Percentiles rank a stretch among this genome's conserved stretches.
Conservation (phyloP, 345 rosid genomes). For the Populus deltoides region DNA sequence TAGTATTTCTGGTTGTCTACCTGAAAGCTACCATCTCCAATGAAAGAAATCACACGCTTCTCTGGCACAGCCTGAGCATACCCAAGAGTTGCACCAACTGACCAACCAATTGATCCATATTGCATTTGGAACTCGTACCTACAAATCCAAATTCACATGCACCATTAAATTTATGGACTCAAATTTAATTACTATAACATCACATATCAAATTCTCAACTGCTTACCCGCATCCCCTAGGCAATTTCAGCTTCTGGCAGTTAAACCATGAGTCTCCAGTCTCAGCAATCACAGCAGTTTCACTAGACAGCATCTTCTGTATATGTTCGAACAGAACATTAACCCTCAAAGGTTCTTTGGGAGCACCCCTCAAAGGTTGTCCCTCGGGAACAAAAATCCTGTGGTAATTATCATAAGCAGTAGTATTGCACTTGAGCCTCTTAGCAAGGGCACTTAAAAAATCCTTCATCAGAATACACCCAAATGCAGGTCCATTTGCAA, state of each 20-base stretch:
- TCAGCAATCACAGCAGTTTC: slow-evolving; percentile 77
- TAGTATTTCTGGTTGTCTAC: slow-evolving; percentile 23
- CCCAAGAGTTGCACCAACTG: slow-evolving; percentile 80
- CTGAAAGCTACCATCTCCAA: slow-evolving; percentile 90
- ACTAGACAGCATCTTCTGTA: slow-evolving; percentile 67
- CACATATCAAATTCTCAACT: background rate
- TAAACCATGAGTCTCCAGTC: slow-evolving; percentile 89
- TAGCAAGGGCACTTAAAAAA: slow-evolving; percentile 54
- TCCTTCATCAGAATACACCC: slow-evolving; percentile 80
- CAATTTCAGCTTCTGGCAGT: slow-evolving; percentile 77
- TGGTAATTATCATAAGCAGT: slow-evolving; percentile 71
- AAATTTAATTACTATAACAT: background rate
- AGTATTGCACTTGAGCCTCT: slow-evolving; percentile 47
- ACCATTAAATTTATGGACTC: background rate
- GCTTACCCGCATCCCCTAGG: slow-evolving; percentile 73
- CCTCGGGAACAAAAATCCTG: slow-evolving; percentile 69
- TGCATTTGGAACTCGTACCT: slow-evolving; percentile 91
- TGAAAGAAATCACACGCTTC: slow-evolving; percentile 75
- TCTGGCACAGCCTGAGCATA: slow-evolving; percentile 73
- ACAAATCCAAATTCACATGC: slow-evolving; percentile 11
- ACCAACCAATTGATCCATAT: slow-evolving; percentile 89
- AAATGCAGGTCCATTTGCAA: slow-evolving; percentile 69
- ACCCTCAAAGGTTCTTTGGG: slow-evolving; percentile 71
- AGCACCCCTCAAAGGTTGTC: slow-evolving; percentile 44
- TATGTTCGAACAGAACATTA: slow-evolving; percentile 65